phyloP scores from a whole-genome alignment of 441 rosid species.

The Adansonia madagascariensis region DNA sequence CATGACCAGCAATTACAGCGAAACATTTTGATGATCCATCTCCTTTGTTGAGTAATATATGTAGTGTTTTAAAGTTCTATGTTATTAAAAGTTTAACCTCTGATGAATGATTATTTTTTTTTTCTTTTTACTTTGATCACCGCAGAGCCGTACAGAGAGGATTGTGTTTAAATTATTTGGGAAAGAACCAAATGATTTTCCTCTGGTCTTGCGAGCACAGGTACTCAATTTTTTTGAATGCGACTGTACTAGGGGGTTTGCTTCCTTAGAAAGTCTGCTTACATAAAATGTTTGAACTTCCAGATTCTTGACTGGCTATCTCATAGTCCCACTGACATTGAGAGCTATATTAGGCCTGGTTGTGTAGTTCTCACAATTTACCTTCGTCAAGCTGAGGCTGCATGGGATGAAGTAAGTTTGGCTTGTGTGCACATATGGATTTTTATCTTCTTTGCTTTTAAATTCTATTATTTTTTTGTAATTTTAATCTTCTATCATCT shows the following conservation, averaged over 20 bases:
- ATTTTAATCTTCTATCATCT: conserved; percentile 6
- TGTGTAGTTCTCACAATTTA: conserved; percentile 83
- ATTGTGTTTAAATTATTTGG: conserved; percentile 92
- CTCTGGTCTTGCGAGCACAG: conserved; percentile 79
- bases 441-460: conserved; percentile 18
- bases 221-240: conserved; percentile 40
- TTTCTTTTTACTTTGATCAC: conserved; percentile 26
- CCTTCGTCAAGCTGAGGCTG: conserved; percentile 79
- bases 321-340: conserved; percentile 94
- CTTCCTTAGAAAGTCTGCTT: conserved; percentile 26
- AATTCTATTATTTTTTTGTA: not conserved
- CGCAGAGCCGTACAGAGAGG: conserved; percentile 87
- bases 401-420: conserved; percentile 87
- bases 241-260: conserved; percentile 17
- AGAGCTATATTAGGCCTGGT: conserved; percentile 98
- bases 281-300: conserved; percentile 29
- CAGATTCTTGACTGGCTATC: conserved; percentile 94
- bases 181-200: conserved; percentile 90
- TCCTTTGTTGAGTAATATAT: not conserved
- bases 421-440: conserved; percentile 8
- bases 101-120: not conserved
- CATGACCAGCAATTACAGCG: not conserved
- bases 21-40: not conserved
- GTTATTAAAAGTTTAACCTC: conserved; percentile 12
- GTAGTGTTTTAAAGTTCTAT: not conserved